These are phyloP conservation scores for Phytophthora tentaculata DNA, from an alignment of 352 stramenopile species.

Conservation along the genomic window DNA sequence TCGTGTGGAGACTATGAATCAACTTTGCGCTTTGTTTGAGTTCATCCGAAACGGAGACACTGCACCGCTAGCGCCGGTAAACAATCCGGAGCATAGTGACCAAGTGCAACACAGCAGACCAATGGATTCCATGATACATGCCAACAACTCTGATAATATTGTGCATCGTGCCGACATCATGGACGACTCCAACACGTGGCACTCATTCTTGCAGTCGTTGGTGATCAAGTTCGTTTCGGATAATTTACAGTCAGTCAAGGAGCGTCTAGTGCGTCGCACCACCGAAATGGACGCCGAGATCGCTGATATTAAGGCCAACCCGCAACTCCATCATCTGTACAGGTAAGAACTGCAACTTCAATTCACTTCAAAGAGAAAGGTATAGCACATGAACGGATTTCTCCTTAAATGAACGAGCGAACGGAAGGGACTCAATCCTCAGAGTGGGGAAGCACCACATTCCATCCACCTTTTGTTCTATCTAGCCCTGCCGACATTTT, in stretches of 20 bases:
- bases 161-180: slow-evolving; percentile 51
- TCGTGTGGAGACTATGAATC: slow-evolving; percentile 44
- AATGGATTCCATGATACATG: slow-evolving; percentile 3
- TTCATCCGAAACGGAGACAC: slow-evolving; percentile 73
- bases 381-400: slow-evolving; percentile 40
- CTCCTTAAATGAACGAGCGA: slow-evolving; percentile 33
- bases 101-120: slow-evolving; percentile 12
- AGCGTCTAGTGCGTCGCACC: slow-evolving; percentile 61
- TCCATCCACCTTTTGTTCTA: slow-evolving; percentile 46
- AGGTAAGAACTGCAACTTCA: slow-evolving; percentile 32
- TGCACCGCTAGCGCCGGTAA: slow-evolving; percentile 44
- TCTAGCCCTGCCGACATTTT: slow-evolving; percentile 29
- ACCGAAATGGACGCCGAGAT: slow-evolving; percentile 57
- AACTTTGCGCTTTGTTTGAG: slow-evolving; percentile 79
- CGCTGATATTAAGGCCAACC: slow-evolving; percentile 60
- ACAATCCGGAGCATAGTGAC: slow-evolving; percentile 53
- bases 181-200: slow-evolving; percentile 50
- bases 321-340: slow-evolving; percentile 73
- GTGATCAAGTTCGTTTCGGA: slow-evolving; percentile 75
- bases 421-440: slow-evolving; percentile 30
- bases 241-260: slow-evolving; percentile 65
- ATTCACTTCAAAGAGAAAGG: not conserved
- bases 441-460: slow-evolving; percentile 37
- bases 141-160: slow-evolving; percentile 17
- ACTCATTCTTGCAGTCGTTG: slow-evolving; percentile 64